Conservation (phyloP, 148 eudicot species). For the Fagopyrum esculentum region DNA sequence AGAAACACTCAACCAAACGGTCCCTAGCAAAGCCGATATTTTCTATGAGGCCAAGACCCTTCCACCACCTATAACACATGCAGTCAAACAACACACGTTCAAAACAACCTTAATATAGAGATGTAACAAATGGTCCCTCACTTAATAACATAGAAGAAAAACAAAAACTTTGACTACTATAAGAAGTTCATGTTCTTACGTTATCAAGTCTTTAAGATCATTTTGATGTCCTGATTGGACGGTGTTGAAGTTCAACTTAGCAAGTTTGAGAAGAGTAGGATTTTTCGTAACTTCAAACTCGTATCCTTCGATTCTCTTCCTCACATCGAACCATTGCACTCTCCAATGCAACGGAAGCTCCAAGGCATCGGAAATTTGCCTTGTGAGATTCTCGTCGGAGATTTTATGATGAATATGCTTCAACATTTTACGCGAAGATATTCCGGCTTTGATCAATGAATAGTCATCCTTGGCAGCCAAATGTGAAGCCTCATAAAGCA, state of each 20-base stretch:
- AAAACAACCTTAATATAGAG: background rate
- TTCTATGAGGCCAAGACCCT: conserved; percentile 26
- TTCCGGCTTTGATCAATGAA: conserved; percentile 18
- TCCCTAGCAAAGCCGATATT: conserved; percentile 34
- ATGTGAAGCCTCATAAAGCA: conserved; percentile 36
- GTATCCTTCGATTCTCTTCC: conserved; percentile 20
- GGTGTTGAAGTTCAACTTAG: conserved; percentile 39
- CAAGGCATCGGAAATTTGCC: conserved; percentile 12
- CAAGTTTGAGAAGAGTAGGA: conserved; percentile 21
- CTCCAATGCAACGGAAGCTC: conserved; percentile 28
- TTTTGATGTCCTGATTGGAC: conserved; percentile 35
- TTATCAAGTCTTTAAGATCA: conserved; percentile 33
- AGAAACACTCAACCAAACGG: conserved; percentile 41
- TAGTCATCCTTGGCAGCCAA: conserved; percentile 24
- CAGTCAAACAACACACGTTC: background rate
- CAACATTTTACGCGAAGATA: background rate
- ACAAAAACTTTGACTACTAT: no score
- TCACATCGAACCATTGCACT: conserved; percentile 40
- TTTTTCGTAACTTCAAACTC: conserved; percentile 9
- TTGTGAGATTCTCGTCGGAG: conserved; percentile 11
- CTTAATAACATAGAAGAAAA: no score
- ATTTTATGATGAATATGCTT: background rate
- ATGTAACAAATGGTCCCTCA: background rate
- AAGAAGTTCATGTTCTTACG: conserved; percentile 6
- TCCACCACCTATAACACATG: conserved; percentile 56